Percentiles rank a stretch among this genome's conserved stretches.
Conservation (phyloP, 805 yeast species). For the Priceomyces fermenticarens region DNA sequence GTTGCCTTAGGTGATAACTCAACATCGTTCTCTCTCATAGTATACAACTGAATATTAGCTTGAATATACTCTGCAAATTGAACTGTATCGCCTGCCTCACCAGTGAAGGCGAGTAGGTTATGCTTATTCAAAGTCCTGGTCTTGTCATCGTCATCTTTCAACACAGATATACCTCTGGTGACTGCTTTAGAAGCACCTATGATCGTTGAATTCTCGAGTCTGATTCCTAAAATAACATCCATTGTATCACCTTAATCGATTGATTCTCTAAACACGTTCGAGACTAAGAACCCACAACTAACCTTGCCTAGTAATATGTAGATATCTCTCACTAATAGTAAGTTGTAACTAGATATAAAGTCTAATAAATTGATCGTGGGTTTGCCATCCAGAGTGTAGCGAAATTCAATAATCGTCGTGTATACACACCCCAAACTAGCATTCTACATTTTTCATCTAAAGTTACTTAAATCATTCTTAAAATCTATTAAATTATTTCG, state of each 20-base stretch:
- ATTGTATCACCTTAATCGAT: conserved; percentile 31
- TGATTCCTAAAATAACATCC: conserved; percentile 91
- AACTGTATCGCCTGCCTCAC: conserved; percentile 95
- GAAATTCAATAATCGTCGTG: too few relatives aligned
- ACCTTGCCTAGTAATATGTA: not conserved
- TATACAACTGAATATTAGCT: conserved; percentile 85
- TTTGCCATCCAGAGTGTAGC: conserved; percentile 2
- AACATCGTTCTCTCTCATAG: conserved; percentile 73
- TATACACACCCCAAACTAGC: too few relatives aligned
- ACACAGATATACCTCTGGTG: conserved; percentile 57
- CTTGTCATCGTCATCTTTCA: conserved; percentile 42
- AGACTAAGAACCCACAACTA: too few relatives aligned
- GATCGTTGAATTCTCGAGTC: conserved; percentile 74
- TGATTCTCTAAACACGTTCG: too few relatives aligned
- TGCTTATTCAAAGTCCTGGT: conserved; percentile 66
- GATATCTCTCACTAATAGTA: not conserved
- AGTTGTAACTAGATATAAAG: not conserved
- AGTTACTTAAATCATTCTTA: too few relatives aligned
- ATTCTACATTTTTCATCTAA: too few relatives aligned
- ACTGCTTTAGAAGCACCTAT: conserved; percentile 94
- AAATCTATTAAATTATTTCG: conserved; percentile 1
- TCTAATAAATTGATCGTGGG: not conserved
- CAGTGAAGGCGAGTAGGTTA: conserved; percentile 83
- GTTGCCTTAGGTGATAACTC: conserved; percentile 85
- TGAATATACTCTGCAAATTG: conserved; percentile 93